A percentile compares a stretch with the other conserved stretches of the same genome.
Conservation (phyloP, 495 filamentous ascomycete species). For the Podospora comata region DNA sequence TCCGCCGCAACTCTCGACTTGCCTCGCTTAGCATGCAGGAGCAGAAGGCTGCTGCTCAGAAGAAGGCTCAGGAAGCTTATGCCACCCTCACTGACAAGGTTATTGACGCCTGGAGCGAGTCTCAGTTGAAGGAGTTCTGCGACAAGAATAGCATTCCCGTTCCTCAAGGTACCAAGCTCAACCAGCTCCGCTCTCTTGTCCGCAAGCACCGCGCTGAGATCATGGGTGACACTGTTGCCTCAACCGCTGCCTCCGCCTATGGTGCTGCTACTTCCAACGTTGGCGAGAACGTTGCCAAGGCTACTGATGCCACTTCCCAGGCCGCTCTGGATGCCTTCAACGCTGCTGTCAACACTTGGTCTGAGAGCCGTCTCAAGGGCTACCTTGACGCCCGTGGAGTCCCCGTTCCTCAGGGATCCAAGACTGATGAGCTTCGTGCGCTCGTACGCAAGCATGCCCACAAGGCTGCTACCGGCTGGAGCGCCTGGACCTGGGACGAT, state of each 20-base stretch:
- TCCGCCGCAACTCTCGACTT: constrained; percentile 86
- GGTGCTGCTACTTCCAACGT: constrained; percentile 82
- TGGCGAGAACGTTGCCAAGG: constrained; percentile 71
- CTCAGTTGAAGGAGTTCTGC: constrained; percentile 83
- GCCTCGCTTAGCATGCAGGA: constrained; percentile 63
- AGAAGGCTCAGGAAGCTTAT: constrained; percentile 65
- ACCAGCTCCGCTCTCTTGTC: constrained; percentile 86
- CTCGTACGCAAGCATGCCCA: constrained; percentile 68
- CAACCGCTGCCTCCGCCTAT: constrained; percentile 60
- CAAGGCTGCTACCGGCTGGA: constrained; percentile 68
- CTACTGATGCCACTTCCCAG: constrained; percentile 64
- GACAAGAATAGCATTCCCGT: constrained; percentile 86
- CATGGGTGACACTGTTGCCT: constrained; percentile 61
- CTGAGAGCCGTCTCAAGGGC: constrained; percentile 70
- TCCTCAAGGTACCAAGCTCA: constrained; percentile 83
- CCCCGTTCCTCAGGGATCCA: constrained; percentile 72
- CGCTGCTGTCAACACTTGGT: constrained; percentile 61
- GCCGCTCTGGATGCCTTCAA: constrained; percentile 69
- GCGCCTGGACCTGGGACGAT: constrained; percentile 81
- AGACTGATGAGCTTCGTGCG: constrained; percentile 76
- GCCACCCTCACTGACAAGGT: constrained; percentile 73
- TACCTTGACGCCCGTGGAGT: constrained; percentile 65
- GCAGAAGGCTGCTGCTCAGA: constrained; percentile 57
- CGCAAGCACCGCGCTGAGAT: constrained; percentile 82
- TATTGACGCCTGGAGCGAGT: constrained; percentile 87